These are phyloP conservation scores for Boletus bicolor DNA, from an alignment of 768 basidiomycete genomes.

Conservation along the genomic window DNA sequence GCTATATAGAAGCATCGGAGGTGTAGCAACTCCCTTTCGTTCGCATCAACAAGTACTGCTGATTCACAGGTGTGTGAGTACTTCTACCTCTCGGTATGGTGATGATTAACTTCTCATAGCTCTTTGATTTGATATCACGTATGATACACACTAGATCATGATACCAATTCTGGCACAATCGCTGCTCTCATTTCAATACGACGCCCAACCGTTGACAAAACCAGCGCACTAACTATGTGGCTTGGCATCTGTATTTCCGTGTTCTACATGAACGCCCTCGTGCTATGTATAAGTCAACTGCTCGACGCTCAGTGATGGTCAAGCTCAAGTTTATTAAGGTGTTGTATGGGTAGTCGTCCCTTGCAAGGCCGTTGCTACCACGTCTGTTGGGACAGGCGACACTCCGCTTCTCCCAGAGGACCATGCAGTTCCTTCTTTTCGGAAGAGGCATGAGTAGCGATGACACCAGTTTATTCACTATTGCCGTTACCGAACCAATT, in stretches of 20 bases:
- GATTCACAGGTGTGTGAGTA: neutral
- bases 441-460: too few relatives aligned
- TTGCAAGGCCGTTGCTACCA: too few relatives aligned
- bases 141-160: neutral
- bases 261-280: too few relatives aligned
- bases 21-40: neutral
- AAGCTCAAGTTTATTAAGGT: too few relatives aligned
- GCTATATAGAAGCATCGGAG: slow-evolving; percentile 37
- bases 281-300: neutral
- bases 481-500: too few relatives aligned
- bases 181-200: neutral
- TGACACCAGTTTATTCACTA: too few relatives aligned
- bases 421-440: too few relatives aligned
- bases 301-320: neutral
- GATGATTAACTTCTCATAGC: neutral
- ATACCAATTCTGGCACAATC: neutral
- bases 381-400: too few relatives aligned
- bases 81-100: neutral
- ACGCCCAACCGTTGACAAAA: neutral
- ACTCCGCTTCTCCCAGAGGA: too few relatives aligned
- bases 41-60: neutral
- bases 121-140: neutral
- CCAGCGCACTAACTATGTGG: neutral
- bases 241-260: too few relatives aligned
- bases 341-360: too few relatives aligned